Base-by-base conservation (phyloP, 1,284 basidiomycete species). In the Pseudozyma pruni region DNA sequence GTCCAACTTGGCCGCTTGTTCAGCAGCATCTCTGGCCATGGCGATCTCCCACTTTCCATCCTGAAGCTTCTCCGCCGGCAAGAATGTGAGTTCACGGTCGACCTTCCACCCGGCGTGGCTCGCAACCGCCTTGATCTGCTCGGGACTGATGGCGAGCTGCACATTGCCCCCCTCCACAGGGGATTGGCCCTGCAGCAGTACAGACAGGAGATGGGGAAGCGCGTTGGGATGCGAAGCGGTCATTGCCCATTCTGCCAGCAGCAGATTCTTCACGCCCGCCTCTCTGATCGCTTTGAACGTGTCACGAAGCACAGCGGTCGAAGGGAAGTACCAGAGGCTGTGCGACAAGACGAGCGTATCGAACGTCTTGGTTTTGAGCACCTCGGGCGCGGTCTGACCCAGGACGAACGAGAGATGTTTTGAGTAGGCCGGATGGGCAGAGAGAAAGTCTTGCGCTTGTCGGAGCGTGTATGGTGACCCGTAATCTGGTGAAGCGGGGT, bases 201-300 rank as follows among this genome's bases (percentile, higher is more conserved):
- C 61, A 1, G 61, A 27, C 5, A 64, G 38, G 4, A 64, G 50
- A 20, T 64, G 61, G 0, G 61, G 61, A 16, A 54, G 16, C n/a
- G 61, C 44, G 14, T 53, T 20, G 0, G 54, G 50, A 34, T 64
- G 49, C 5, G 61, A 64, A 6, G 49, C 54, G 2, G 54, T 40
- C 50, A 64, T 41, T 1, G 49, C 61, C 61, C 61, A 64, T 31
- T 64, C 61, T 20, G 61, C 54, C 2, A 64, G 37, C 35, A 64
- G 32, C 3, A 64, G 54, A 33, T 49, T 40, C 23, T 64, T 63
- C 17, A 63, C 53, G 0, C 60, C 53, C 0, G 60, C 60, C 16
- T 56, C 14, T 19, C 33, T 40, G 22, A 52, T 47, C 34, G 53
- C 38, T 23, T 13, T 8, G 22, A 63, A 56, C 0, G 53, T 63